Base-by-base conservation (phyloP, 2,329 filamentous ascomycete genomes). In the Colletotrichum higginsianum region DNA sequence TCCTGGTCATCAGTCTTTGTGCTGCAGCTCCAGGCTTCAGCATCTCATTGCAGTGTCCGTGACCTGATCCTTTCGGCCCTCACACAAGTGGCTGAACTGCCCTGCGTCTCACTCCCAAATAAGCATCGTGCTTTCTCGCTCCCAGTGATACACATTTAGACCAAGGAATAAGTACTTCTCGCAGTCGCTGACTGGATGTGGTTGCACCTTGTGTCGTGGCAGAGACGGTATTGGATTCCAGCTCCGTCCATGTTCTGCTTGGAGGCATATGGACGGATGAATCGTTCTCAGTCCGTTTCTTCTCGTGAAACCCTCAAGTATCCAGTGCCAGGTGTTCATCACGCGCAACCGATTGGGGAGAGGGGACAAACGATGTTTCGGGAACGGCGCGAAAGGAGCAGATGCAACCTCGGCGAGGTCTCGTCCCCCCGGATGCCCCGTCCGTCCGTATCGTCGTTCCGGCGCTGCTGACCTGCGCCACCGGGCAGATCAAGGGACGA, bases 401-500 rank as follows among this genome's bases (percentile, higher is more conserved):
- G 38, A 67, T 42, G 42, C 50, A 38, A 64, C 35, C 53, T 49
- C 49, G 18, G 49, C 26, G 35, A 64, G 16, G 49, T 35, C 46
- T 52, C 35, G 18, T 38, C 15, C 38, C 42, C 53, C 42, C 53
- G 50, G 35, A 30, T 23, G 40, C 38, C 64, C 30, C 30, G 30
- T 30, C 30, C 44, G 56, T 62, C 64, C 38, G 30, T 50, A 23
- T 61, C 23, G 47, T 40, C 35, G 52, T 50, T 53, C 49, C n/a
- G n/a, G 46, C 35, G 57, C 68, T 62, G 64, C 44, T 71, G 68
- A 71, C 68, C 46, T 57, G 57, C 68, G 68, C 57, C 64, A 67
- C 65, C 56, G 23, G 13, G 57, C 6, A 30, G 49, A 57, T 46
- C 44, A 47, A 40, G 46, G 66, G n/a, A 47, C 61, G n/a, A 61